A percentile compares a stretch with the other conserved stretches of the same genome.
phyloP scores from a whole-genome alignment of 768 basidiomycete genomes.

The Ramaria rubella region DNA sequence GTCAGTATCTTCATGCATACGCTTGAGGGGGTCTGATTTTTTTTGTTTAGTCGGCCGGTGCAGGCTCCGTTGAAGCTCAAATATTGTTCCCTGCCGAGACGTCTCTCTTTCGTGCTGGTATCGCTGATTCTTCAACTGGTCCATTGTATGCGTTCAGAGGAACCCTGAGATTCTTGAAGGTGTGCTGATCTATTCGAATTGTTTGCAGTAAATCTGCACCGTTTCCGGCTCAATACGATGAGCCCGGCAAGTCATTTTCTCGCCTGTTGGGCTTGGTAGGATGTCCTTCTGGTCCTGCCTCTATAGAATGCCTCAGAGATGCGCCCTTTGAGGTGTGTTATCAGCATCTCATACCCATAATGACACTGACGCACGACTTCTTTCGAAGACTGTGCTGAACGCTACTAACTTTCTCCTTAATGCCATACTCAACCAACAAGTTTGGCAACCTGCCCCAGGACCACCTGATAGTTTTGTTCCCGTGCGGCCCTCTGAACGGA shows the following conservation, averaged over 20 bases:
- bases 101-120: slow-evolving; percentile 44
- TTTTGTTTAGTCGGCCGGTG: slow-evolving; percentile 14
- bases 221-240: slow-evolving; percentile 39
- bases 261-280: slow-evolving; percentile 40
- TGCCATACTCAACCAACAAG: slow-evolving; percentile 41
- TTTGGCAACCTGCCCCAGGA: slow-evolving; percentile 54
- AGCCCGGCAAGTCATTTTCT: slow-evolving; percentile 44
- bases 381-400: slow-evolving; percentile 39
- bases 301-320: slow-evolving; percentile 39
- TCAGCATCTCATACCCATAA: neutral
- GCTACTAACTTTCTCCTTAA: slow-evolving; percentile 42
- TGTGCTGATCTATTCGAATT: neutral
- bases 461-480: slow-evolving; percentile 43
- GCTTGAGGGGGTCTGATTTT: neutral
- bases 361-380: neutral
- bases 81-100: slow-evolving; percentile 15
- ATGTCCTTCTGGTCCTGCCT: slow-evolving; percentile 33
- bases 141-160: slow-evolving; percentile 41
- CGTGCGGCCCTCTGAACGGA: slow-evolving; percentile 38
- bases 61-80: slow-evolving; percentile 12
- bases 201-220: slow-evolving; percentile 44
- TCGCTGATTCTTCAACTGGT: slow-evolving; percentile 46
- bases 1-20: neutral
- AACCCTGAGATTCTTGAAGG: neutral
- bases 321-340: slow-evolving; percentile 38